phyloP scores from a whole-genome alignment of 805 yeast genomes.

The Ascoidea asiatica region DNA sequence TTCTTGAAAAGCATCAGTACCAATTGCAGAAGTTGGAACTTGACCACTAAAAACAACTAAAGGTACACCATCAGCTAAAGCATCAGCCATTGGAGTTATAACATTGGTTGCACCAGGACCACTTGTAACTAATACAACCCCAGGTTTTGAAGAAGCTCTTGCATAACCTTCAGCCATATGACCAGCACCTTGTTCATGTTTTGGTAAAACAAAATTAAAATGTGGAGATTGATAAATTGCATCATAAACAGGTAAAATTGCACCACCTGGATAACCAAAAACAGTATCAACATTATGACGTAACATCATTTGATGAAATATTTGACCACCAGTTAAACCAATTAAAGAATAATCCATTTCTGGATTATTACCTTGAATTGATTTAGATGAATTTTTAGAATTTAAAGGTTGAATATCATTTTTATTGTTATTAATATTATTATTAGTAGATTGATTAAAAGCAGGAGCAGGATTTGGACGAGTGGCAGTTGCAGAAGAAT shows the following conservation, averaged over 20 bases:
- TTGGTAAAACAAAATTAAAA: conserved; percentile 83
- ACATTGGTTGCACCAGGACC: conserved; percentile 99
- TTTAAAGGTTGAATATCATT: too few species aligned
- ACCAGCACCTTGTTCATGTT: conserved; percentile 99
- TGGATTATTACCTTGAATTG: too few species aligned
- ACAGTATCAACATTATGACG: conserved; percentile 92
- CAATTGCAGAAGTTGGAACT: conserved; percentile 90
- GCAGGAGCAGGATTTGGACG: too few species aligned
- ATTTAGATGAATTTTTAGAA: too few species aligned
- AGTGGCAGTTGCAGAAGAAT: too few species aligned
- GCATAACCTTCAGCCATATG: conserved; percentile 99
- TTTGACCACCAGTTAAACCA: conserved; percentile 96
- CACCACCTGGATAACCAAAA: conserved; percentile 98
- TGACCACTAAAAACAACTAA: conserved; percentile 95
- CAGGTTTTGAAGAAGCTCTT: conserved; percentile 77
- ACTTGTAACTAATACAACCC: conserved; percentile 95
- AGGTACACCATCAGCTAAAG: conserved; percentile 94
- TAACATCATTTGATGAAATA: conserved; percentile 97
- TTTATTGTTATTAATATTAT: too few species aligned
- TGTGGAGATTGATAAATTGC: conserved; percentile 87
- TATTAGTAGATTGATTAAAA: too few species aligned
- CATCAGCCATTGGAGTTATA: conserved; percentile 97
- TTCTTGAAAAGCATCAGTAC: conserved; percentile 98
- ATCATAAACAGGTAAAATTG: conserved; percentile 93
- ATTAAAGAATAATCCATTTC: conserved; percentile 75